phyloP scores from a whole-genome alignment of 768 basidiomycete species.

The Floccularia luteovirens region DNA sequence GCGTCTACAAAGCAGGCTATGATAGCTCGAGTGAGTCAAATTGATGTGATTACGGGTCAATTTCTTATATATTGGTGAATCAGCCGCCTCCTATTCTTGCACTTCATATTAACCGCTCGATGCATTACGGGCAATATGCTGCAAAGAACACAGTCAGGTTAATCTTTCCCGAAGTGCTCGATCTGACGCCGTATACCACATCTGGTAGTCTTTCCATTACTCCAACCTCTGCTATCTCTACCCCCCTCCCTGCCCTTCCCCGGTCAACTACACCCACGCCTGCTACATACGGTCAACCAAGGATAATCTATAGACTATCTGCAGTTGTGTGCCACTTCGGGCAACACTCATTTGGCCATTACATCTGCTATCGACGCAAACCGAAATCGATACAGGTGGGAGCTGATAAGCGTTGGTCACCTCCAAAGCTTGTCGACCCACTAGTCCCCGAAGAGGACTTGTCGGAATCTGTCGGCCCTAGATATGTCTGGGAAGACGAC shows the following conservation, averaged over 20 bases:
- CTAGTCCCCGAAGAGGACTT: constrained; percentile 17
- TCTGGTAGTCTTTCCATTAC: constrained; percentile 67
- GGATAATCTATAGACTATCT: constrained; percentile 78
- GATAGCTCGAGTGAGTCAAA: constrained; percentile 68
- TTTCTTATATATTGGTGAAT: background rate
- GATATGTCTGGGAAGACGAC: constrained; percentile 54
- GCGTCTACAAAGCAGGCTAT: constrained; percentile 88
- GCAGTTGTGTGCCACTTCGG: constrained; percentile 93
- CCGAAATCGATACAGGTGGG: constrained; percentile 43
- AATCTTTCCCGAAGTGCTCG: constrained; percentile 79
- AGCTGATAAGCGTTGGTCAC: constrained; percentile 26
- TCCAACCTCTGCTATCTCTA: constrained; percentile 67
- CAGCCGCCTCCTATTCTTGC: constrained; percentile 83
- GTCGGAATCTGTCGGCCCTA: constrained; percentile 15
- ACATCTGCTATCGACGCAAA: constrained; percentile 84
- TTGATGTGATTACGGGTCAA: background rate
- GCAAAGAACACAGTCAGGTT: constrained; percentile 82
- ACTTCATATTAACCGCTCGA: constrained; percentile 88
- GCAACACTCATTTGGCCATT: constrained; percentile 90
- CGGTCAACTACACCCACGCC: constrained; percentile 52
- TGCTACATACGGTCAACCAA: constrained; percentile 38
- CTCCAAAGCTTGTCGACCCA: constrained; percentile 24
- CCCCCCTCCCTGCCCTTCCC: constrained; percentile 39
- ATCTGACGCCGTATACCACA: constrained; percentile 84
- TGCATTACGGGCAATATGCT: constrained; percentile 68